phyloP scores from a whole-genome alignment of 495 filamentous ascomycete species.

The Astrothelium macrocarpum region DNA sequence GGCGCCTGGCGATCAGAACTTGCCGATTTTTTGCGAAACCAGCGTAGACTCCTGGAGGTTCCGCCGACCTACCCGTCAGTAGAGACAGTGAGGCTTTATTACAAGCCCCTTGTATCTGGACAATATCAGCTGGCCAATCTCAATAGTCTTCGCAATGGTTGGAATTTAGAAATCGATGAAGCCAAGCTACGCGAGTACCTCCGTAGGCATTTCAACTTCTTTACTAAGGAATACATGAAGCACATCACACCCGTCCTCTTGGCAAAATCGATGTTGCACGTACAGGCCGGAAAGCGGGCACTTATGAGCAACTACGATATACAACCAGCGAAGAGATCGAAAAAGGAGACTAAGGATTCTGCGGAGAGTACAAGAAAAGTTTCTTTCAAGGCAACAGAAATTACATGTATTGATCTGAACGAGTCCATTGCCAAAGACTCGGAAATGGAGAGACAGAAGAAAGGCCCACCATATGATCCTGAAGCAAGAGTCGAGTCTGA shows the following conservation, averaged over 20 bases:
- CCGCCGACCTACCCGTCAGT: conserved; percentile 10
- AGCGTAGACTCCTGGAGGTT: conserved; percentile 7
- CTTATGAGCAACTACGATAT: conserved; percentile 7
- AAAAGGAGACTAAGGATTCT: conserved; percentile 8
- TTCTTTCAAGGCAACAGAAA: conserved; percentile 6
- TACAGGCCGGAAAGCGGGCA: not conserved
- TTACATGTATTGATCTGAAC: conserved; percentile 12
- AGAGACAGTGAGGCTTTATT: conserved; percentile 17
- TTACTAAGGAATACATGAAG: conserved; percentile 11
- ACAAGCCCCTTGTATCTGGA: conserved; percentile 17
- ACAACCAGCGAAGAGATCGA: not conserved
- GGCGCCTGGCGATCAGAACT: conserved; percentile 13
- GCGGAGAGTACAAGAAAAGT: conserved; percentile 11
- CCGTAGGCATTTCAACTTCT: conserved; percentile 18
- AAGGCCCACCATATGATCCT: conserved; percentile 19
- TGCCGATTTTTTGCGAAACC: not conserved
- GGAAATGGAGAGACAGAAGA: conserved; percentile 8
- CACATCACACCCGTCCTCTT: conserved; percentile 13
- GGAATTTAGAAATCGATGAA: conserved; percentile 18
- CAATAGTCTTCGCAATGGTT: conserved; percentile 15
- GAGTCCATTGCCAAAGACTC: conserved; percentile 12
- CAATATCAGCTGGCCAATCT: conserved; percentile 18
- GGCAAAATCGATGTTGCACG: not conserved
- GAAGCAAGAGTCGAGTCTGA: conserved; percentile 9
- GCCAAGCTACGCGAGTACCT: conserved; percentile 17